phyloP scores from a whole-genome alignment of 208 protist species.

The Balamuthia mandrillaris region DNA sequence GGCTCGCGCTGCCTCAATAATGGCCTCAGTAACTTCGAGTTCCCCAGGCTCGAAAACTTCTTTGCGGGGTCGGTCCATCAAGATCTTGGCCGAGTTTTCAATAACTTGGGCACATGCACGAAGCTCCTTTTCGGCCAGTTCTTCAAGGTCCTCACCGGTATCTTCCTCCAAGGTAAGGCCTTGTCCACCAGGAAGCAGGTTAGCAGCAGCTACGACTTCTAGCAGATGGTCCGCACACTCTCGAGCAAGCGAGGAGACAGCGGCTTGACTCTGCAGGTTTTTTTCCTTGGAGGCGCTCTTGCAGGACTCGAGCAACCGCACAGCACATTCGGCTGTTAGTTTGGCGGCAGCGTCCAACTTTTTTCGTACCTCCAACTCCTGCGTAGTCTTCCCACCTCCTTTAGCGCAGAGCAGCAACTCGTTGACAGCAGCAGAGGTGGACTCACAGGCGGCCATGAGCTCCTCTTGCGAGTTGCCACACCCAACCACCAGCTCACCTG shows the following conservation, averaged over 20 bases:
- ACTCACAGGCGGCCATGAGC: background rate
- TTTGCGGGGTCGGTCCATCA: background rate
- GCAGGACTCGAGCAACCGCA: background rate
- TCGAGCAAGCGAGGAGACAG: background rate
- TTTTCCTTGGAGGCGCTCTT: slow-evolving; percentile 27
- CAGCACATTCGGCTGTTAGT: background rate
- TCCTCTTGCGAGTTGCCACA: slow-evolving; percentile 21
- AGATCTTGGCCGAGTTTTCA: background rate
- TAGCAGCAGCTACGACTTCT: slow-evolving; percentile 16
- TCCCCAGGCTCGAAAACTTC: background rate
- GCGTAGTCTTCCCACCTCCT: background rate
- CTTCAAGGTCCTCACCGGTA: slow-evolving; percentile 12
- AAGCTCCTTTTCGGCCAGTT: slow-evolving; percentile 22
- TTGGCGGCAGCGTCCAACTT: background rate
- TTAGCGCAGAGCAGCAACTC: background rate
- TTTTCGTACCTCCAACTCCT: background rate
- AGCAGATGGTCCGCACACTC: slow-evolving; percentile 30
- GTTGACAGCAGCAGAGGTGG: background rate
- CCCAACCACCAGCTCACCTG: slow-evolving; percentile 17
- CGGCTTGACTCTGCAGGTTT: background rate
- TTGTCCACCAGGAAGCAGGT: slow-evolving; percentile 35
- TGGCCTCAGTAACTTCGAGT: background rate
- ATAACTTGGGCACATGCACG: background rate
- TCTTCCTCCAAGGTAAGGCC: slow-evolving; percentile 33
- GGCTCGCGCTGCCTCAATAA: slow-evolving; percentile 6